Percentiles rank a stretch among this genome's conserved stretches.
These are phyloP conservation scores for Polygonum aviculare DNA, from an alignment of 148 eudicot species.

Conservation along the genomic window DNA sequence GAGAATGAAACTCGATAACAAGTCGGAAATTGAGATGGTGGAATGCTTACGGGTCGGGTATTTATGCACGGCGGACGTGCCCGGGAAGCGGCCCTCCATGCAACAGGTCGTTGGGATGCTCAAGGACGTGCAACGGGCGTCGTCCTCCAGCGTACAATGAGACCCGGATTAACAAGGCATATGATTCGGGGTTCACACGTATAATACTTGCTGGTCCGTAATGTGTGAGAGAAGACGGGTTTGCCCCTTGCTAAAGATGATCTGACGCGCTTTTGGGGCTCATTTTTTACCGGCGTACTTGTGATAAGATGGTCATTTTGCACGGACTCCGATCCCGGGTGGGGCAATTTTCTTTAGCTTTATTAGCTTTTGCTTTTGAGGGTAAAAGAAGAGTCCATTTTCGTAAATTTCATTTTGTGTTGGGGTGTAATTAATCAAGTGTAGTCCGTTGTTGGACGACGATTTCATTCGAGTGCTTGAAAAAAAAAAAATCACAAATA, in stretches of 20 bases:
- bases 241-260: slow-evolving; percentile 4
- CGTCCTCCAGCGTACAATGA: neutral
- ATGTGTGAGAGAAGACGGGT: neutral
- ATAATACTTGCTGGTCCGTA: neutral
- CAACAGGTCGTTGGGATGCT: slow-evolving; percentile 84
- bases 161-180: neutral
- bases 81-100: slow-evolving; percentile 80
- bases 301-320: neutral
- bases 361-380: neutral
- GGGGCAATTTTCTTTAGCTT: neutral
- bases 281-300: neutral
- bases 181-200: neutral
- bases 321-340: slow-evolving; percentile 5
- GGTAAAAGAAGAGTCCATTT: neutral
- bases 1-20: slow-evolving; percentile 39
- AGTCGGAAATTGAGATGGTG: slow-evolving; percentile 44
- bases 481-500: neutral
- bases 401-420: neutral
- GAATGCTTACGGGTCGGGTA: slow-evolving; percentile 84
- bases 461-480: neutral
- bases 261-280: slow-evolving; percentile 1
- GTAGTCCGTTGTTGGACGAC: neutral
- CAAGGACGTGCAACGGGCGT: slow-evolving; percentile 52
- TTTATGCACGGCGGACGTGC: slow-evolving; percentile 76
- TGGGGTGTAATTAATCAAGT: neutral